These are phyloP conservation scores for Quercus phellos DNA, from an alignment of 331 rosid species.

Conservation along the genomic window DNA sequence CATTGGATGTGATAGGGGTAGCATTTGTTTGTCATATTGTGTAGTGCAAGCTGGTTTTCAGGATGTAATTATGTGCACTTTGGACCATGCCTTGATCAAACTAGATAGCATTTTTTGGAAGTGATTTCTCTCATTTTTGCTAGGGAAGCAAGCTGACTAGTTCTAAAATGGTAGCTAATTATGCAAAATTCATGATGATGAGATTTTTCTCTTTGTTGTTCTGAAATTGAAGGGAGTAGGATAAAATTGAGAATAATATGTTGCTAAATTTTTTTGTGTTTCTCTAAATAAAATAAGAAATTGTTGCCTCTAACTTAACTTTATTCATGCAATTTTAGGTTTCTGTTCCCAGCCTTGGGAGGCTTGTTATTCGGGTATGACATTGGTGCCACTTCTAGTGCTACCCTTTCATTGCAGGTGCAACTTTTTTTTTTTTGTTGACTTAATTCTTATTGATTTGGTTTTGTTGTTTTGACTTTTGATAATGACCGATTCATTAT, in stretches of 20 bases:
- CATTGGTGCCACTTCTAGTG: conserved; percentile 97
- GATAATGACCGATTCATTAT: neutral
- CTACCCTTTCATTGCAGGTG: conserved; percentile 82
- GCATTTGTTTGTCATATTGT: neutral
- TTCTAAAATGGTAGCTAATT: neutral
- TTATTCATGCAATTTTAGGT: conserved; percentile 43
- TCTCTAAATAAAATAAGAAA: conserved; percentile 4
- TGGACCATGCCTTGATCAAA: neutral
- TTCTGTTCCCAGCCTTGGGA: conserved; percentile 92
- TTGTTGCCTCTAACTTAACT: neutral
- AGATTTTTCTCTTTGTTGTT: neutral
- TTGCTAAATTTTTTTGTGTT: neutral
- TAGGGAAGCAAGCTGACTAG: neutral
- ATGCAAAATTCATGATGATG: neutral
- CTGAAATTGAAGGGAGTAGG: neutral
- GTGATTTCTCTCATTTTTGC: neutral
- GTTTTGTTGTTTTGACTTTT: neutral
- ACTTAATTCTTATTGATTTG: neutral
- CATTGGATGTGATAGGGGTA: neutral
- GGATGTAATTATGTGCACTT: neutral
- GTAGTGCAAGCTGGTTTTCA: neutral
- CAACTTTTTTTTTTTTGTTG: neutral
- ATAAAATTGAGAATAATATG: neutral
- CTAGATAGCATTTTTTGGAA: neutral
- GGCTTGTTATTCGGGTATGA: conserved; percentile 95